These are phyloP conservation scores for Penicillium chermesinum DNA, from an alignment of 495 filamentous ascomycete species.

Conservation along the genomic window DNA sequence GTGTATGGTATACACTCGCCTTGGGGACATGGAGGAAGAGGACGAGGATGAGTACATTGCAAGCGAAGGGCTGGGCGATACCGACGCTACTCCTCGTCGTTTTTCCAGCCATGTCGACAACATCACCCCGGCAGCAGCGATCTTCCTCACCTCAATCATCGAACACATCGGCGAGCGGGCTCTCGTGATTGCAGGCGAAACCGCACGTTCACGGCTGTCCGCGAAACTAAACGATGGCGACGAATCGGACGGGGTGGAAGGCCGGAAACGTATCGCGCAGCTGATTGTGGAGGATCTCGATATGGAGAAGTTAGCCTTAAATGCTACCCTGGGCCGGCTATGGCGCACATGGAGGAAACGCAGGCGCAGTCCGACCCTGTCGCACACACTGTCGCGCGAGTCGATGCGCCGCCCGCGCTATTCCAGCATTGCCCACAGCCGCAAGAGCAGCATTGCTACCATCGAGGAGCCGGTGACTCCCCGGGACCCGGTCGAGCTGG, in stretches of 20 bases:
- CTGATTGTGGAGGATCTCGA: slow-evolving; percentile 84
- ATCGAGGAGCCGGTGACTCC: slow-evolving; percentile 31
- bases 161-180: slow-evolving; percentile 93
- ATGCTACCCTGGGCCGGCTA: slow-evolving; percentile 76
- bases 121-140: slow-evolving; percentile 87
- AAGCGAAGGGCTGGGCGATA: slow-evolving; percentile 59
- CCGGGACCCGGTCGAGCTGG: slow-evolving; percentile 14
- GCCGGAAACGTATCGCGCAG: slow-evolving; percentile 46
- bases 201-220: slow-evolving; percentile 66
- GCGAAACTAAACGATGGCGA: slow-evolving; percentile 25
- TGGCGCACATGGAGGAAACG: slow-evolving; percentile 97
- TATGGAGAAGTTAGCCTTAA: slow-evolving; percentile 87
- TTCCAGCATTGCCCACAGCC: slow-evolving; percentile 23
- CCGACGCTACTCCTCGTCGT: slow-evolving; percentile 45
- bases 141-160: slow-evolving; percentile 90
- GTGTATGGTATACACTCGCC: slow-evolving; percentile 95
- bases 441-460: slow-evolving; percentile 36
- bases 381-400: slow-evolving; percentile 39
- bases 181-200: slow-evolving; percentile 81
- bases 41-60: slow-evolving; percentile 85
- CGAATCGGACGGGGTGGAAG: slow-evolving; percentile 8
- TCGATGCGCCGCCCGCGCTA: slow-evolving; percentile 38
- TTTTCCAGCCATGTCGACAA: slow-evolving; percentile 56
- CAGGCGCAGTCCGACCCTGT: slow-evolving; percentile 41
- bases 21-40: slow-evolving; percentile 96